Evolutionary conservation across 768 basidiomycete genomes (phyloP).

Genomic region (Tylopilus plumbeoviolaceoides): DNA sequence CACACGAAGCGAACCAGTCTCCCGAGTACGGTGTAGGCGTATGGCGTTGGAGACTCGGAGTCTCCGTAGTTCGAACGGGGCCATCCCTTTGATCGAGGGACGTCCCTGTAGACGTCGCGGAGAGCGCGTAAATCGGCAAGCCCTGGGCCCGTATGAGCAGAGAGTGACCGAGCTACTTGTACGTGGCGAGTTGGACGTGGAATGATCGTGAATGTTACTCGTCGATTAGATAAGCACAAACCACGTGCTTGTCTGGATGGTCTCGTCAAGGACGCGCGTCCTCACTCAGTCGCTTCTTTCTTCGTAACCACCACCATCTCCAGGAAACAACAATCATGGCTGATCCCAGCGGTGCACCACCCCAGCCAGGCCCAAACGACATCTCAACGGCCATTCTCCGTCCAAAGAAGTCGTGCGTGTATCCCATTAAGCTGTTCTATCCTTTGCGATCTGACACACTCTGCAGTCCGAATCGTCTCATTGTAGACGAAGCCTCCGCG

Average conservation of each 20-base stretch:
- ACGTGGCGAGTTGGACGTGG: too few relatives aligned
- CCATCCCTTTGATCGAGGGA: too few relatives aligned
- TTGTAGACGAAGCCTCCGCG: constrained; percentile 89
- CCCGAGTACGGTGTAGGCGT: too few relatives aligned
- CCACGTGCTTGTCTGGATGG: neutral
- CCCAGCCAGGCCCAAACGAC: constrained; percentile 85
- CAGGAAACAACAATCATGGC: constrained; percentile 41
- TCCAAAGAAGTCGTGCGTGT: constrained; percentile 93
- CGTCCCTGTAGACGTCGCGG: too few relatives aligned
- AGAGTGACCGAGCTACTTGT: too few relatives aligned
- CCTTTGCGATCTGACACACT: constrained; percentile 14
- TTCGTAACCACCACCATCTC: constrained; percentile 8
- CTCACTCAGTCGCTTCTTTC: constrained; percentile 9
- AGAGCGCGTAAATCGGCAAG: too few relatives aligned
- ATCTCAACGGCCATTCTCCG: constrained; percentile 92
- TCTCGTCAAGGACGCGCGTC: constrained; percentile 30
- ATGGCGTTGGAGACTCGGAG: too few relatives aligned
- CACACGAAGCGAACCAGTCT: too few relatives aligned
- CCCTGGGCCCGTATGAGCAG: too few relatives aligned
- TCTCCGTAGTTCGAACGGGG: too few relatives aligned
- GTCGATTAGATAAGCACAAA: constrained; percentile 15
- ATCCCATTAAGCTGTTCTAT: constrained; percentile 1
- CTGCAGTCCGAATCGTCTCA: constrained; percentile 88
- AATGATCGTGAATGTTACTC: constrained; percentile 10
- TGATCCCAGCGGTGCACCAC: constrained; percentile 80